These are phyloP conservation scores for Apophysomyces trapeziformis DNA, from an alignment of 371 early-diverging fungal species.

Conservation along the genomic window DNA sequence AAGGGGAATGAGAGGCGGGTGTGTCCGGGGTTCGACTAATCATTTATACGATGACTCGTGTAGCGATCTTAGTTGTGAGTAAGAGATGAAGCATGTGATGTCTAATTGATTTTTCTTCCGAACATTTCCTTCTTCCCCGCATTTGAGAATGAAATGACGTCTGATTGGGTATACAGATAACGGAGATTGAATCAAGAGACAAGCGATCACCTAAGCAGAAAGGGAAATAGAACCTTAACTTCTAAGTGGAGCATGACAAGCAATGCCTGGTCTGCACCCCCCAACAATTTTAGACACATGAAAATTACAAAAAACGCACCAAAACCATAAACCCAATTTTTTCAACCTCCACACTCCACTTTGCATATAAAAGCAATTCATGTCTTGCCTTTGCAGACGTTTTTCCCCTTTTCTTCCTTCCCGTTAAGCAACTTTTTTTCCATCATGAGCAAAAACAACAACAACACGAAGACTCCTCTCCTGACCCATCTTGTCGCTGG, in stretches of 20 bases:
- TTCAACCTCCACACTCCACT: constrained; percentile 1
- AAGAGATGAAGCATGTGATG: background rate
- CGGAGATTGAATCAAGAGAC: background rate
- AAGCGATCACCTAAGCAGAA: constrained; percentile 9
- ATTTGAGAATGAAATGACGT: background rate
- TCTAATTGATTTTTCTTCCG: constrained; percentile 7
- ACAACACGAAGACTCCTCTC: constrained; percentile 48
- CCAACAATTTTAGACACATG: constrained; percentile 25
- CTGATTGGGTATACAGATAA: background rate
- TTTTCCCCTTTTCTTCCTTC: constrained; percentile 16
- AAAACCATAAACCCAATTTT: constrained; percentile 3
- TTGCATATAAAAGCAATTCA: constrained; percentile 9
- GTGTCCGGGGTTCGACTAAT: constrained; percentile 29
- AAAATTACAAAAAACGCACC: constrained; percentile 31
- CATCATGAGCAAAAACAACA: constrained; percentile 47
- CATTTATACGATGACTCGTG: constrained; percentile 15
- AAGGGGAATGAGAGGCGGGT: constrained; percentile 11
- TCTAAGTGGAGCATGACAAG: background rate
- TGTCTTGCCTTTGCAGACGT: constrained; percentile 20
- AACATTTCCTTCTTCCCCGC: constrained; percentile 5
- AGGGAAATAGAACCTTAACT: background rate
- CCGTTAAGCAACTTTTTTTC: background rate
- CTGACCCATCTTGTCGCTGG: constrained; percentile 85
- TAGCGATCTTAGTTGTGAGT: background rate
- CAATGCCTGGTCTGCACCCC: background rate